A percentile compares a stretch with the other conserved stretches of the same genome.
Conservation (phyloP, 169 alveolate species). For the Plasmodium chabaudi region DNA sequence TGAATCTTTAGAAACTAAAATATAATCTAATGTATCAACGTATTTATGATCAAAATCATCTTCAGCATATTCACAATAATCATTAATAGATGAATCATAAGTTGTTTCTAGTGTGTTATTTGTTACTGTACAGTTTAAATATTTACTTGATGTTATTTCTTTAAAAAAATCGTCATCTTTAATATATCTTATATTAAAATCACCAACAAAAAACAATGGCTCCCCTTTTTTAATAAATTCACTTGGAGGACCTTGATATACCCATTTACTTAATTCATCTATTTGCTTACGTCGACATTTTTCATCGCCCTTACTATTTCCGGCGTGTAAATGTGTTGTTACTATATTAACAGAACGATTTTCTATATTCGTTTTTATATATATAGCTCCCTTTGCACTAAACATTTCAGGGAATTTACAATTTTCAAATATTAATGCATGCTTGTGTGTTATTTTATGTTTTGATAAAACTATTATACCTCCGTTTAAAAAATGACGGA, state of each 20-base stretch:
- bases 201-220: constrained; percentile 77
- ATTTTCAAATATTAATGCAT: constrained; percentile 77
- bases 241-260: constrained; percentile 76
- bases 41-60: constrained; percentile 27
- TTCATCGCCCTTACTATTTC: constrained; percentile 68
- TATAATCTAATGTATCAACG: constrained; percentile 61
- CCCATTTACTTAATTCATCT: constrained; percentile 85
- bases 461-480: constrained; percentile 81
- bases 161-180: constrained; percentile 38
- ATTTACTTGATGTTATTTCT: constrained; percentile 9
- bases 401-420: constrained; percentile 79
- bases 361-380: constrained; percentile 77
- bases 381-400: constrained; percentile 87
- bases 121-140: constrained; percentile 56
- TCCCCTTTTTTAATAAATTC: constrained; percentile 68
- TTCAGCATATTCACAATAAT: constrained; percentile 46
- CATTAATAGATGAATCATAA: constrained; percentile 56
- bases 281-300: constrained; percentile 80
- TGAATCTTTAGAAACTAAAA: constrained; percentile 33
- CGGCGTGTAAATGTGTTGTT: constrained; percentile 90
- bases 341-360: constrained; percentile 82
- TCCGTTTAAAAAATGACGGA: constrained; percentile 78
- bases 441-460: constrained; percentile 78
- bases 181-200: constrained; percentile 40
- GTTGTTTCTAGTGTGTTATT: constrained; percentile 48